Evolutionary conservation across 495 filamentous ascomycete genomes (phyloP).

Genomic region (Tricharina praecox): DNA sequence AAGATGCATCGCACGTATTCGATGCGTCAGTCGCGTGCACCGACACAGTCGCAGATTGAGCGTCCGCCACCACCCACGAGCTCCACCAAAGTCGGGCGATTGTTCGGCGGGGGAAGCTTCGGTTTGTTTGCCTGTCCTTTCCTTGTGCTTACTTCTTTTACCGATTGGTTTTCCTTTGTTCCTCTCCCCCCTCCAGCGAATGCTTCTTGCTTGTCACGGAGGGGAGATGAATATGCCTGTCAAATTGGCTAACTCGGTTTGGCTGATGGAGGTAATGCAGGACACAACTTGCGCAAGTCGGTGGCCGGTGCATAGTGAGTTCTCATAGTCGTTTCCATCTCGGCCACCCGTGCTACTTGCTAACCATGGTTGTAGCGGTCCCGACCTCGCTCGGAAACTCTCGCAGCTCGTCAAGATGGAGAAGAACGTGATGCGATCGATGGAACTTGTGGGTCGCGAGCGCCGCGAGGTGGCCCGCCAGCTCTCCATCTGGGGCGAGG

Average conservation of each 20-base stretch:
- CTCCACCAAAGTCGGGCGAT: constrained; percentile 69
- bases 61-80: constrained; percentile 87
- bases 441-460: constrained; percentile 87
- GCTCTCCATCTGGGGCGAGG: constrained; percentile 95
- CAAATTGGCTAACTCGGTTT: constrained; percentile 23
- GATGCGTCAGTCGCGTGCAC: constrained; percentile 89
- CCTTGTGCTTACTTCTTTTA: neutral
- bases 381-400: constrained; percentile 92
- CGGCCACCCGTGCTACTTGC: neutral
- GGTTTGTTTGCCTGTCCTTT: constrained; percentile 37
- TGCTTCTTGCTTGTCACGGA: too few relatives aligned
- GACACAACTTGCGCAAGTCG: constrained; percentile 84
- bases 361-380: constrained; percentile 35
- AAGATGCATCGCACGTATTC: constrained; percentile 96
- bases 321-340: constrained; percentile 4
- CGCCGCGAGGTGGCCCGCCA: constrained; percentile 98
- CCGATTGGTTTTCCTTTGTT: neutral
- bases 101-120: constrained; percentile 71
- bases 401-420: constrained; percentile 99
- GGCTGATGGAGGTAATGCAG: constrained; percentile 35
- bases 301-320: constrained; percentile 59
- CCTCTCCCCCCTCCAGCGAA: neutral
- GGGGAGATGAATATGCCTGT: constrained; percentile 3
- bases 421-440: constrained; percentile 98
- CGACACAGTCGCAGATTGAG: constrained; percentile 76